Evolutionary conservation across 2,329 filamentous ascomycete genomes (phyloP), one percentile per base, ranked within the genome.

Genomic region (Cercospora sojina): DNA sequence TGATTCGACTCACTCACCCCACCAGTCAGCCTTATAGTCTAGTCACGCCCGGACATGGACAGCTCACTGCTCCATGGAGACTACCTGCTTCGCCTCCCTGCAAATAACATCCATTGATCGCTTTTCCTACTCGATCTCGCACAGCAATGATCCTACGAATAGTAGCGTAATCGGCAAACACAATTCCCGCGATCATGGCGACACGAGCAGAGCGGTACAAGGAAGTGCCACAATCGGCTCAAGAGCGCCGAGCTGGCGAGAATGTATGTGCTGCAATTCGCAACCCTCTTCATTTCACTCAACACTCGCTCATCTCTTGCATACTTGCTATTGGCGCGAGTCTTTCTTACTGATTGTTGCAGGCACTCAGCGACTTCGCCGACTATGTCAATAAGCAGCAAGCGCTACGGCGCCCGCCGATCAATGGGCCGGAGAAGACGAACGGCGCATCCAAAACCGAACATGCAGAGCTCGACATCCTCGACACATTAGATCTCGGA

Each of bases 331-430:
- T 31, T 32, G 29, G 13, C 18, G 13, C 53, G 31, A 27, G 12
- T 8, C 18, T 57, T 12, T 16, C 16, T 20, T 1, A 10, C 38
- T 60, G 38, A 60, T 16, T 35, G 38, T 47, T 27, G 18, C 68
- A 89, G 87, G 93, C 94, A 12, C 85, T 99, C 64, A 95, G 91
- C 82, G 95, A 98, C 74, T 99, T 99, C 78, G 93, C 93, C 79
- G 95, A 99, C 75, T 98, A 97, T 75, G 95, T 97, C 71, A 93
- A 98, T 79, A 91, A 93, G 78, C 93, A 98, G 78, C 95, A 98
- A 79, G 88, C 89, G 13, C 80, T 89, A 59, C 89, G 91, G 56
- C 80, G 79, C 49, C 77, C 79, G 47, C 78, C 81, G 16, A 62
- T 69, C 49, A 57, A 75, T 71, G 57, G 23, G 60, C 71, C 60